Base-by-base conservation (phyloP, 495 filamentous ascomycete genomes). In the Aspergillus steynii region DNA sequence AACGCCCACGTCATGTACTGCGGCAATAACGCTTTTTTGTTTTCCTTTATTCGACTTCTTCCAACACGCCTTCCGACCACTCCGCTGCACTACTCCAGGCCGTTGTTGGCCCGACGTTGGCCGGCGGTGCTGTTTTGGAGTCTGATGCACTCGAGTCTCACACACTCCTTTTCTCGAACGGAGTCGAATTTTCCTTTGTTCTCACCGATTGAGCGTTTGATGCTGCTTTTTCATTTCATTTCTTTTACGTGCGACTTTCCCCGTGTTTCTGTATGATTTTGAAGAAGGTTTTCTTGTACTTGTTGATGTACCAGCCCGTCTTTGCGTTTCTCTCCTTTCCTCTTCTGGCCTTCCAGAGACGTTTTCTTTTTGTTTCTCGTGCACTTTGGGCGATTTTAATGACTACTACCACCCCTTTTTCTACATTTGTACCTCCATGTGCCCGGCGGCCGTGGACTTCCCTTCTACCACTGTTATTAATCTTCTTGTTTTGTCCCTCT, bases 271-370 rank as follows among this genome's bases (percentile, higher is more conserved):
- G 52, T 55, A 63, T 65, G 59, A 62, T 67, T 66, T 61, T 25
- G 63, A 64, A 27, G 50, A 48, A 28, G 48, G 53, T 46, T 60
- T 47, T 29, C 28, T 65, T 64, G 55, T 60, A 55, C 66, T 67
- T 68, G 69, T 60, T 58, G 48, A 57, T 58, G 63, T 50, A 26
- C 12, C 56, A 68, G 65, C 67, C 50, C 62, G 59, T 63, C 55
- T 51, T 64, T 64, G 61, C 54, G 58, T 37, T 64, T 55, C 10
- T 55, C 67, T 68, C 60, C 64, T 52, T 71, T 67, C 64, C 64
- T 74, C 59, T 50, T 53, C 58, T 65, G 70, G 63, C 57, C 64
- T 71, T 63, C 69, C 65, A 28, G 27, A 56, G 25, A 53, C 52
- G 25, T 3, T 37, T 53, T 26, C 50, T 61, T 37, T 50, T 64